phyloP scores from a whole-genome alignment of 805 yeast species.

The Saturnispora dispora region DNA sequence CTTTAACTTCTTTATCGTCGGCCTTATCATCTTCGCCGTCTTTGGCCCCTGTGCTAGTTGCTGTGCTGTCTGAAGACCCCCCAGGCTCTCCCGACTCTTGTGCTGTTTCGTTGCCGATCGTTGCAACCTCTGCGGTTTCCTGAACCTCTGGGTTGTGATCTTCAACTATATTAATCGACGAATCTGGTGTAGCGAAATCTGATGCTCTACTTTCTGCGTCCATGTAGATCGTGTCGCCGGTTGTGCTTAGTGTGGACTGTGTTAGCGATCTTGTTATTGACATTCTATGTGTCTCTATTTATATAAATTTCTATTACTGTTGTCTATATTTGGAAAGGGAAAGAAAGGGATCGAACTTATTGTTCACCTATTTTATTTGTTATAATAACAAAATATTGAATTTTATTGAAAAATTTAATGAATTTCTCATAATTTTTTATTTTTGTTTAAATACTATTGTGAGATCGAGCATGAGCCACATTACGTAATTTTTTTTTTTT shows the following conservation, averaged over 20 bases:
- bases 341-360: neutral
- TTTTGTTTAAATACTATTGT: too few relatives aligned
- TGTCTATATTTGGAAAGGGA: neutral
- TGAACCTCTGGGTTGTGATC: neutral
- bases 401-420: neutral
- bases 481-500: neutral
- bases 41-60: neutral
- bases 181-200: conserved; percentile 1
- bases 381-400: neutral
- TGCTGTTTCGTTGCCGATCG: neutral
- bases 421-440: too few relatives aligned
- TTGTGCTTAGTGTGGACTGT: conserved; percentile 11
- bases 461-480: neutral
- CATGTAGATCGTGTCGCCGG: conserved; percentile 14
- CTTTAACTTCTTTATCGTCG: neutral
- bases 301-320: neutral
- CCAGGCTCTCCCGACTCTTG: neutral
- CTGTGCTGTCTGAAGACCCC: neutral
- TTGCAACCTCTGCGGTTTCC: neutral
- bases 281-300: neutral
- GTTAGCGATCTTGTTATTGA: conserved; percentile 9
- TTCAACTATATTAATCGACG: neutral
- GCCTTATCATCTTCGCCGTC: neutral
- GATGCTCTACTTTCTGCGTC: conserved; percentile 16
- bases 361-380: neutral